Percentiles rank a stretch among this genome's conserved stretches.
These are phyloP conservation scores for Ophiocordyceps camponoti-leonardi DNA, from an alignment of 2,329 filamentous ascomycete species.

Conservation along the genomic window DNA sequence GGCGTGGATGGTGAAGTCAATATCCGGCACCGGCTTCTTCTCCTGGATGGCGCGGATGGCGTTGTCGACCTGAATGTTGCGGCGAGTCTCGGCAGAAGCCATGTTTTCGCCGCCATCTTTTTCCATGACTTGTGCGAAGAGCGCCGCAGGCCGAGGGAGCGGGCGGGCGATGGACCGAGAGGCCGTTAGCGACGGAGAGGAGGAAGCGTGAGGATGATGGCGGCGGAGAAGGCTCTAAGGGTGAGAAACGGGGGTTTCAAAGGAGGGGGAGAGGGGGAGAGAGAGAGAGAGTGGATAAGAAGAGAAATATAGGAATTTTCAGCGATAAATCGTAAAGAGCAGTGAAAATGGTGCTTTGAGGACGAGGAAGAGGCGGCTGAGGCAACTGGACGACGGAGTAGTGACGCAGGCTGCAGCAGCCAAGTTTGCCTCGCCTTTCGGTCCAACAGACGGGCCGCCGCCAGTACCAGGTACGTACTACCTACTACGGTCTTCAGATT, in stretches of 20 bases:
- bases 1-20: conserved; percentile 94
- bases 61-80: conserved; percentile 60
- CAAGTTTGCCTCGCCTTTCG: neutral
- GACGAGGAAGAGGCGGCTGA: neutral
- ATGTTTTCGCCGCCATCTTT: conserved; percentile 18
- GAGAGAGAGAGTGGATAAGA: too few species aligned
- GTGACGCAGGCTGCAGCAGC: neutral
- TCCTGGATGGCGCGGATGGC: conserved; percentile 81
- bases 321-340: too few species aligned
- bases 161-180: neutral
- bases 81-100: conserved; percentile 23
- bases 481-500: too few species aligned
- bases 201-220: neutral
- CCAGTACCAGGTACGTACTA: too few species aligned
- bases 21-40: conserved; percentile 92
- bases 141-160: neutral
- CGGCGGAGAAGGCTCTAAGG: neutral
- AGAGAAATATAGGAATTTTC: too few species aligned
- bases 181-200: neutral
- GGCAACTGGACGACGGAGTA: neutral
- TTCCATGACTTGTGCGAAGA: conserved; percentile 26
- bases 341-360: neutral
- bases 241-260: too few species aligned
- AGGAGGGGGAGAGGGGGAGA: neutral
- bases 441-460: neutral